phyloP scores from a whole-genome alignment of 2,329 filamentous ascomycete species.

The Aspergillus uvarum region DNA sequence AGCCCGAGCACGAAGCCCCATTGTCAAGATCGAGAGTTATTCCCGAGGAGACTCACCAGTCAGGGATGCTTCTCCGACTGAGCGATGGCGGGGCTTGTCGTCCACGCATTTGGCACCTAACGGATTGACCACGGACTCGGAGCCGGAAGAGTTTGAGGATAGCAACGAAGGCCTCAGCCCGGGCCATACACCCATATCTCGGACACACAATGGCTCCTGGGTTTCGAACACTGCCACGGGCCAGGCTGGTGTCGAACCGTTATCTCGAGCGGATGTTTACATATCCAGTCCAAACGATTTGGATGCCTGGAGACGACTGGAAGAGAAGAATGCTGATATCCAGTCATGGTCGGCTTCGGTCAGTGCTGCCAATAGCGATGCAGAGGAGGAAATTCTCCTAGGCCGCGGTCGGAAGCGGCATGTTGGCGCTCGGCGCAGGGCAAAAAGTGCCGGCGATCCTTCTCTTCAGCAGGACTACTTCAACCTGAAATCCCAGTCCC shows the following conservation, averaged over 20 bases:
- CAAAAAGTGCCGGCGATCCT: slow-evolving; percentile 45
- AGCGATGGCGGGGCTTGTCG: slow-evolving; percentile 33
- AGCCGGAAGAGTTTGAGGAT: slow-evolving; percentile 25
- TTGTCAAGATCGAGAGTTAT: slow-evolving; percentile 46
- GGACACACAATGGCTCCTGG: slow-evolving; percentile 51
- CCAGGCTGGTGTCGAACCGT: slow-evolving; percentile 50
- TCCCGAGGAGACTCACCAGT: slow-evolving; percentile 47
- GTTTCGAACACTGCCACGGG: slow-evolving; percentile 38
- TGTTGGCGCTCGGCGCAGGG: slow-evolving; percentile 41
- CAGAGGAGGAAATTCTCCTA: slow-evolving; percentile 29
- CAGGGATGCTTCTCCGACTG: slow-evolving; percentile 24
- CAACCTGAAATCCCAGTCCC: slow-evolving; percentile 21
- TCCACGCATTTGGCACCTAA: slow-evolving; percentile 39
- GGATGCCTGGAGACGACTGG: slow-evolving; percentile 46
- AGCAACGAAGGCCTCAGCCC: slow-evolving; percentile 20
- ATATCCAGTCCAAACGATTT: slow-evolving; percentile 54
- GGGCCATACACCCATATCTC: slow-evolving; percentile 23
- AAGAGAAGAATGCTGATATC: slow-evolving; percentile 56
- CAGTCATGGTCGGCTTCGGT: slow-evolving; percentile 53
- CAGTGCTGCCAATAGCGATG: slow-evolving; percentile 48
- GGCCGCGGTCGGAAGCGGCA: slow-evolving; percentile 23
- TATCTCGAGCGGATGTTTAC: slow-evolving; percentile 44
- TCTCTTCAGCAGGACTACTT: slow-evolving; percentile 38
- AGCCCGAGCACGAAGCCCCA: slow-evolving; percentile 41
- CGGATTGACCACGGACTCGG: slow-evolving; percentile 28